Evolutionary conservation across 176 grass and related monocot species (phyloP), one percentile per base, ranked within the genome.

Genomic region (Raddia distichophylla): DNA sequence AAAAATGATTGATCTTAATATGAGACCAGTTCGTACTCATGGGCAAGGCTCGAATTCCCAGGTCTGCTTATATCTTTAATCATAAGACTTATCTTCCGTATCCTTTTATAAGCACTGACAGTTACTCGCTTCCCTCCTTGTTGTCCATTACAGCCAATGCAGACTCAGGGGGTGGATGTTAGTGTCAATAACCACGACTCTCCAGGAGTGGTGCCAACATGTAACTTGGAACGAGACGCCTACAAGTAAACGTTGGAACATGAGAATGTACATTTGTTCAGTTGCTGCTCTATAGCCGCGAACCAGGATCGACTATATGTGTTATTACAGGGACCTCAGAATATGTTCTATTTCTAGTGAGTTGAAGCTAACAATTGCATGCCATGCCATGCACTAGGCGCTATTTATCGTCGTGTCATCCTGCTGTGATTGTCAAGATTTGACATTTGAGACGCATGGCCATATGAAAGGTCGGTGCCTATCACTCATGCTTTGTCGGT

Each of bases 1-100:
- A 0, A 90, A 99, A 86, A 99, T 95, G 96, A 91, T 99, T 7
- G 96, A 99, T 86, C 88, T 99, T 45, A 99, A 99, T 76, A 90
- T 91, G 72, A 86, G 80, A 47, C 96, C 96, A 16, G 73, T 64
- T 67, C 93, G 90, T 74, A 89, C 77, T 64, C 58, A 83, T 33
- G 87, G 93, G 10, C 93, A 99, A 76, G 78, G 86, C 64, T 95
- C 93, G 13, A 99, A 89, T 83, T 93, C 86, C 42, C 93, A 99
- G 92, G 96, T 98, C 15, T 75, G 60, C 37, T 59, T 51, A 49
- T 4, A 44, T 75, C 68, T 44, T 73, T 61, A 64, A 3, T 13
- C 22, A 15, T 68, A 71, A 75, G 2, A 51, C 63, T 60, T 46
- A 11, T 66, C 50, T 42, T 59, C 32, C 46, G 1, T 40, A 6